A percentile compares a stretch with the other conserved stretches of the same genome.
These are phyloP conservation scores for Epithele typhae DNA, from an alignment of 768 basidiomycete genomes.

Conservation along the genomic window DNA sequence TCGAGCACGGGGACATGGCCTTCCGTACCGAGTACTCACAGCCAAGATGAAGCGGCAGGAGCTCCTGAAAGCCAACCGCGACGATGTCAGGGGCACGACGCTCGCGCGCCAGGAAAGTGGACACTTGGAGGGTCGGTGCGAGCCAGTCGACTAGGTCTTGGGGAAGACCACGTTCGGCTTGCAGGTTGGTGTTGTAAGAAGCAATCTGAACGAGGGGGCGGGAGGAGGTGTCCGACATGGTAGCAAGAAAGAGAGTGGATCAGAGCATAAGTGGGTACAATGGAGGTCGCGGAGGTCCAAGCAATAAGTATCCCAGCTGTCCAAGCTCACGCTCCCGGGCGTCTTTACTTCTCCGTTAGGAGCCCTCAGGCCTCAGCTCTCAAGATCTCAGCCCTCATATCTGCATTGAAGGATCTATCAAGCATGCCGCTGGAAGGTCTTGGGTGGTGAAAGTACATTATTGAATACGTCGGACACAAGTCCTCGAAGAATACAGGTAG, in stretches of 20 bases:
- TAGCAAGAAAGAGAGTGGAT: neutral
- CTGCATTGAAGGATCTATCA: too few relatives aligned
- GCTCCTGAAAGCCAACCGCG: conserved; percentile 91
- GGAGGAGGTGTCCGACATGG: conserved; percentile 13
- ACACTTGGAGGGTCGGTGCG: conserved; percentile 73
- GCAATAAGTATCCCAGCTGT: too few relatives aligned
- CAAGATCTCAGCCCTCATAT: too few relatives aligned
- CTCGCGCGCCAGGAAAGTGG: conserved; percentile 61
- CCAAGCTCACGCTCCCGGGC: too few relatives aligned
- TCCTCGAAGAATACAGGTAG: too few relatives aligned
- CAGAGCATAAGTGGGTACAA: neutral
- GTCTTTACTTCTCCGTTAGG: too few relatives aligned
- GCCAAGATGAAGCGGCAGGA: conserved; percentile 84
- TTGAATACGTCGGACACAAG: too few relatives aligned
- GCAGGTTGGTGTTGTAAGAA: conserved; percentile 89
- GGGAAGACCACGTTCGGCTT: conserved; percentile 66
- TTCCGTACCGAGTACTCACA: conserved; percentile 42
- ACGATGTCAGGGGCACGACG: conserved; percentile 78
- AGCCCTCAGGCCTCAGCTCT: too few relatives aligned
- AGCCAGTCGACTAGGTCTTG: conserved; percentile 94
- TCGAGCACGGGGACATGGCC: too few relatives aligned
- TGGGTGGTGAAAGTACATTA: too few relatives aligned
- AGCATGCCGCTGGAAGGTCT: too few relatives aligned
- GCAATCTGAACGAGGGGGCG: conserved; percentile 71
- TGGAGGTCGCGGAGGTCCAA: neutral